Percentiles rank a stretch among this genome's conserved stretches.
Evolutionary conservation across 208 protist genomes (phyloP).

Genomic region (Blechomonas ayalai): DNA sequence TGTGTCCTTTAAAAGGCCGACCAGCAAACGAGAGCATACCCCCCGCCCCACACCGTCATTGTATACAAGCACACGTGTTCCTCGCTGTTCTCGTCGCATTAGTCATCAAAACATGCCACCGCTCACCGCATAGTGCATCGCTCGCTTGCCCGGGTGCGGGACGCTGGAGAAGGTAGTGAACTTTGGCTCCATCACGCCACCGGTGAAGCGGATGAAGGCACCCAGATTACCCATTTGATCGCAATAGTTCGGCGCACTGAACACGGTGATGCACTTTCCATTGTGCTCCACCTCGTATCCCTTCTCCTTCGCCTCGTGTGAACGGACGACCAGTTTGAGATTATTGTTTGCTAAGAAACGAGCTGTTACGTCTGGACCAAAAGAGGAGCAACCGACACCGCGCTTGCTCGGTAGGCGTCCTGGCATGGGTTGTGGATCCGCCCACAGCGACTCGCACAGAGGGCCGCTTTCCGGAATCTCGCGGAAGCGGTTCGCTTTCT

Average conservation of each 20-base stretch:
- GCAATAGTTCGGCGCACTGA: conserved; percentile 99
- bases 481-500: conserved; percentile 91
- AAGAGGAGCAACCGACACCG: conserved; percentile 92
- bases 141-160: conserved; percentile 66
- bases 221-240: conserved; percentile 93
- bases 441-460: conserved; percentile 96
- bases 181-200: conserved; percentile 63
- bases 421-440: conserved; percentile 91
- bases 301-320: conserved; percentile 96
- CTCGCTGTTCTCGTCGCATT: no score
- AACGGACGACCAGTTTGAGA: conserved; percentile 93
- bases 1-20: no score
- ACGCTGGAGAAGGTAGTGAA: conserved; percentile 70
- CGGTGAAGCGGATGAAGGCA: conserved; percentile 83
- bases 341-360: conserved; percentile 93
- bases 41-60: no score
- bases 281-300: conserved; percentile 94
- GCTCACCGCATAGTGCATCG: conserved; percentile 78
- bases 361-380: conserved; percentile 97
- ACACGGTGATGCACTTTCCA: conserved; percentile 91
- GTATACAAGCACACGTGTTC: no score
- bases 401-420: conserved; percentile 92
- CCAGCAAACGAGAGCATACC: no score
- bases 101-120: conserved; percentile 37
- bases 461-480: conserved; percentile 94